Percentiles rank a stretch among this genome's conserved stretches.
Conservation (phyloP, 441 rosid species). For the Metrosideros polymorpha region DNA sequence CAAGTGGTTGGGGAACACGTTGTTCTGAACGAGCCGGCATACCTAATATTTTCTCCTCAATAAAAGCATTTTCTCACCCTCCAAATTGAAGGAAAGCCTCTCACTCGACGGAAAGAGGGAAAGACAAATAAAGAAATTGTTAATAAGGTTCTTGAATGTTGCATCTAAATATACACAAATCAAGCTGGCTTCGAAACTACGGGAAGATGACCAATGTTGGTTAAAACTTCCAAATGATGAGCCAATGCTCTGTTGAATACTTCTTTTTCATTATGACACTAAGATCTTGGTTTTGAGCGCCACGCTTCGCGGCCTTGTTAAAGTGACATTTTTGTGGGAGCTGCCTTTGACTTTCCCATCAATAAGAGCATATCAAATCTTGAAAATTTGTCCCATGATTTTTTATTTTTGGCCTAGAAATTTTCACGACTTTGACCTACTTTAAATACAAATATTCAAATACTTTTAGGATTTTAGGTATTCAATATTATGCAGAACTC, state of each 20-base stretch:
- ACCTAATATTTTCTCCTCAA: too few species aligned
- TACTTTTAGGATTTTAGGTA: neutral
- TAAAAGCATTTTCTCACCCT: too few species aligned
- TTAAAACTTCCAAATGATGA: neutral
- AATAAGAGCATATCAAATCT: too few species aligned
- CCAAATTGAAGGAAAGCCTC: too few species aligned
- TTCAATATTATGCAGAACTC: neutral
- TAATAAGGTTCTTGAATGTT: neutral
- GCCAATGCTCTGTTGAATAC: neutral
- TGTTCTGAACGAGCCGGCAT: too few species aligned
- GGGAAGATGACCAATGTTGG: neutral
- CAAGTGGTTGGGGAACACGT: too few species aligned
- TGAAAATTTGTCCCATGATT: too few species aligned
- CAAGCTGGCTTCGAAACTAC: neutral
- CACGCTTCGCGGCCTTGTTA: too few species aligned
- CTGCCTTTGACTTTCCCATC: too few species aligned
- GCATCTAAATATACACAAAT: neutral
- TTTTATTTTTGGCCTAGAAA: neutral
- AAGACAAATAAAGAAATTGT: neutral
- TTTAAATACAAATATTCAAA: neutral
- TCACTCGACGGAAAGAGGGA: neutral
- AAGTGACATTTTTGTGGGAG: too few species aligned
- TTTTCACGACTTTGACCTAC: neutral
- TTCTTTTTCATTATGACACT: neutral
- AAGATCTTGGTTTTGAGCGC: too few species aligned